phyloP scores from a whole-genome alignment of 306 rosid genomes.

The Styphnolobium japonicum region DNA sequence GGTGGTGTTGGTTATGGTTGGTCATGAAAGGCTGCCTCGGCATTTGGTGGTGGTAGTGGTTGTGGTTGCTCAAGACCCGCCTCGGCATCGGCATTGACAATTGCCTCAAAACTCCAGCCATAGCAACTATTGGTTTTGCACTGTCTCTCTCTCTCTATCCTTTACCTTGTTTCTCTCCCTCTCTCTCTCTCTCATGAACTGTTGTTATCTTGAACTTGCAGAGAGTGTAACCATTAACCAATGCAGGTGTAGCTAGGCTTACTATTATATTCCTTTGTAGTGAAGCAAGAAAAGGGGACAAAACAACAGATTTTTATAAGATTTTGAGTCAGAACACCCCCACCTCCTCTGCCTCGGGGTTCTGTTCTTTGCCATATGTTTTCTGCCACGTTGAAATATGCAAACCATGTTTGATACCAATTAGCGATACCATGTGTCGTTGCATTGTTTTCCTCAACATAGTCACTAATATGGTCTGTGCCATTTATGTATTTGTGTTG shows the following conservation, averaged over 20 bases:
- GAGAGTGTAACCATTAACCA: conserved; percentile 19
- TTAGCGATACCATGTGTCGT: conserved; percentile 40
- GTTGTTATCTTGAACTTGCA: conserved; percentile 18
- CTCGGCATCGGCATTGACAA: conserved; percentile 67
- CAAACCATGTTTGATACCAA: conserved; percentile 9
- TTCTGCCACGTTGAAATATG: conserved; percentile 19
- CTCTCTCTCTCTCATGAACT: background rate
- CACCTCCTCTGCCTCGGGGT: conserved; percentile 48
- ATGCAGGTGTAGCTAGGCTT: background rate
- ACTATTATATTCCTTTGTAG: conserved; percentile 26
- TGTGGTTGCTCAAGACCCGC: conserved; percentile 51
- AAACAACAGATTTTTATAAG: conserved; percentile 5
- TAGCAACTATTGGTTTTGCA: conserved; percentile 45
- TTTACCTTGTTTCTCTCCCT: background rate
- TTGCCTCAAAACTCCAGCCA: conserved; percentile 63
- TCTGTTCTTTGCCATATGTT: conserved; percentile 17
- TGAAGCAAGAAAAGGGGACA: conserved; percentile 38
- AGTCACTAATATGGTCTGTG: conserved; percentile 28
- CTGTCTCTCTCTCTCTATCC: conserved; percentile 31
- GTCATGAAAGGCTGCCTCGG: conserved; percentile 40
- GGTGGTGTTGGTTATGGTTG: conserved; percentile 27
- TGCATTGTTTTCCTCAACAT: conserved; percentile 50
- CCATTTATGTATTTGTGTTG: conserved; percentile 13
- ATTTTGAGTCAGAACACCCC: conserved; percentile 17
- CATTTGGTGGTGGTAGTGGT: conserved; percentile 65